phyloP scores from a whole-genome alignment of 371 early-diverging fungal genomes.

The Mortierella sp. region DNA sequence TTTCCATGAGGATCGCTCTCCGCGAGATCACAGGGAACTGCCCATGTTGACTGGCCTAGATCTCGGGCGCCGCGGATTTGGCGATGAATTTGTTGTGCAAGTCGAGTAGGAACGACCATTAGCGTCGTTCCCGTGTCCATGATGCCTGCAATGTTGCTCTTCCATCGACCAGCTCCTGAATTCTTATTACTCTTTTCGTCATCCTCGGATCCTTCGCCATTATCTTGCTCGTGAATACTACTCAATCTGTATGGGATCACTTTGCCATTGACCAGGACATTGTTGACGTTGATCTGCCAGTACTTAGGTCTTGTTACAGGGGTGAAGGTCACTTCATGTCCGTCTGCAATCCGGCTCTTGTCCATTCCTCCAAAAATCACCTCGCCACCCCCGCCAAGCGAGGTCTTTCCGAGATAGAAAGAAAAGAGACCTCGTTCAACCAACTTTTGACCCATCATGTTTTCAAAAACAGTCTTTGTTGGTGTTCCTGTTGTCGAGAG shows the following conservation, averaged over 20 bases:
- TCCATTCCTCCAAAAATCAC: conserved; percentile 50
- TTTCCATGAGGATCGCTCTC: conserved; percentile 35
- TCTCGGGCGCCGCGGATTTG: conserved; percentile 52
- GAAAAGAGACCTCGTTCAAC: conserved; percentile 57
- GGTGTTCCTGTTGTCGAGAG: conserved; percentile 45
- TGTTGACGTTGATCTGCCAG: conserved; percentile 58
- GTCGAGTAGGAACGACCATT: conserved; percentile 58
- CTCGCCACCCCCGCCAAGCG: conserved; percentile 34
- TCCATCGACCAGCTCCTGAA: not conserved
- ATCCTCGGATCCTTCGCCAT: not conserved
- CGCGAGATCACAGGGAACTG: conserved; percentile 55
- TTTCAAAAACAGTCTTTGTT: conserved; percentile 42
- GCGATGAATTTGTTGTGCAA: conserved; percentile 54
- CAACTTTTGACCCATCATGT: conserved; percentile 50
- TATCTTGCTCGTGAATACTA: not conserved
- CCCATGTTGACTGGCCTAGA: conserved; percentile 45
- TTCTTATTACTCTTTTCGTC: conserved; percentile 3
- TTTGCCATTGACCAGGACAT: conserved; percentile 27
- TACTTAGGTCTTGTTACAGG: conserved; percentile 55
- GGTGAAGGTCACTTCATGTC: conserved; percentile 48
- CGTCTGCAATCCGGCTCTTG: conserved; percentile 19
- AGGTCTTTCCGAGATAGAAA: conserved; percentile 52
- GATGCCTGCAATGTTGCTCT: conserved; percentile 53
- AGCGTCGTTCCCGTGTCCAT: conserved; percentile 75
- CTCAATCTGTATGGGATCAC: not conserved